Evolutionary conservation across 768 basidiomycete species (phyloP).

Genomic region (Pleurotus tuber-regium): DNA sequence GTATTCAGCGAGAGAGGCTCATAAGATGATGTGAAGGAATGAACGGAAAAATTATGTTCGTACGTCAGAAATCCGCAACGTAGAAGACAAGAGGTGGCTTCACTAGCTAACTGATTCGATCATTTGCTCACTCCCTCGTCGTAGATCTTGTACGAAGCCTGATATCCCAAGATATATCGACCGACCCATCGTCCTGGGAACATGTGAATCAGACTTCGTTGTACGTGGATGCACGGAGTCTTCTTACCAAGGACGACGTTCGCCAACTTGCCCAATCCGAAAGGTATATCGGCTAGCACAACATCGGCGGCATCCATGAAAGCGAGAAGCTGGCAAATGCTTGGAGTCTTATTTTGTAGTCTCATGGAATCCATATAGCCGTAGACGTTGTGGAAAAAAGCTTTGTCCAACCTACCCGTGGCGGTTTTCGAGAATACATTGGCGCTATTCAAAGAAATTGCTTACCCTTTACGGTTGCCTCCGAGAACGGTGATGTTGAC

Average conservation of each 20-base stretch:
- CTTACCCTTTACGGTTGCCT: neutral
- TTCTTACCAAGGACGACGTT: neutral
- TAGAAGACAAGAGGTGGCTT: too few species aligned
- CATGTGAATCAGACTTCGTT: neutral
- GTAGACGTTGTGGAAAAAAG: neutral
- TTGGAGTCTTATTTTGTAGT: neutral
- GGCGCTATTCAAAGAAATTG: neutral
- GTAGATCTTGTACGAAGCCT: conserved; percentile 8
- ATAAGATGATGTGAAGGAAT: too few species aligned
- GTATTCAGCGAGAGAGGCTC: too few species aligned
- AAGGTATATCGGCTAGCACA: neutral
- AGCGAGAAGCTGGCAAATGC: neutral
- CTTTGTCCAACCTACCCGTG: neutral
- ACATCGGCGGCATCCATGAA: neutral
- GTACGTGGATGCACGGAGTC: too few species aligned
- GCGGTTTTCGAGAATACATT: neutral
- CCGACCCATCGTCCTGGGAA: conserved; percentile 2
- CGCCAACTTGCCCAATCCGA: neutral
- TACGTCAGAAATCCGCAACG: too few species aligned
- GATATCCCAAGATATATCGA: neutral
- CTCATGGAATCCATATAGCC: neutral
- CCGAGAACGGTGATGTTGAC: neutral
- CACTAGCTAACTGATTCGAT: too few species aligned
- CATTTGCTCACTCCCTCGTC: conserved; percentile 6
- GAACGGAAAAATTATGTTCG: too few species aligned